These are phyloP conservation scores for Phytophthora pluvialis DNA, from an alignment of 352 stramenopile genomes.

Conservation along the genomic window DNA sequence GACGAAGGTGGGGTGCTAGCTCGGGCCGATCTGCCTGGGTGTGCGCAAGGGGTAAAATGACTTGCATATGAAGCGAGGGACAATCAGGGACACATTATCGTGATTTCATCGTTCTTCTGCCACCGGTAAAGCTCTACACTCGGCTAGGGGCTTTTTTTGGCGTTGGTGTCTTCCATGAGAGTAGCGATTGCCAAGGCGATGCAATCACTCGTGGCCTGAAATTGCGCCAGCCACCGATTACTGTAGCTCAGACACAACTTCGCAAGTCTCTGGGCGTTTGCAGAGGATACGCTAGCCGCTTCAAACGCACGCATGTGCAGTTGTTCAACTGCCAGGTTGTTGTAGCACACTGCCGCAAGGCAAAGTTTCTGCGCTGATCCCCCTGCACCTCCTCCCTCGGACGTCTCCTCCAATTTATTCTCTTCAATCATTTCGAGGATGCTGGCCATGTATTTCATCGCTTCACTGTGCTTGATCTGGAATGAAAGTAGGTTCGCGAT, in stretches of 20 bases:
- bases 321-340: conserved; percentile 94
- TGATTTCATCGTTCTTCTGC: conserved; percentile 15
- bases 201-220: conserved; percentile 89
- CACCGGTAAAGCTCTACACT: conserved; percentile 7
- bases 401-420: conserved; percentile 79
- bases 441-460: conserved; percentile 76
- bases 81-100: too few relatives aligned
- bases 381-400: conserved; percentile 29
- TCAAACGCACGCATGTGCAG: conserved; percentile 86
- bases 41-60: neutral
- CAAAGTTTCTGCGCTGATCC: conserved; percentile 91
- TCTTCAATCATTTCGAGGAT: conserved; percentile 92
- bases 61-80: neutral
- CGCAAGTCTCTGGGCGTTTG: conserved; percentile 90
- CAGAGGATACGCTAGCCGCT: conserved; percentile 69
- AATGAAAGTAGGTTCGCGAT: conserved; percentile 76
- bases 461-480: conserved; percentile 81
- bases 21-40: conserved; percentile 11
- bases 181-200: conserved; percentile 70
- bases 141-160: conserved; percentile 18
- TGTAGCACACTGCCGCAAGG: conserved; percentile 90
- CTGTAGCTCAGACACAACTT: conserved; percentile 92
- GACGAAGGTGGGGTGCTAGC: conserved; percentile 37
- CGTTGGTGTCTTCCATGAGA: conserved; percentile 68
- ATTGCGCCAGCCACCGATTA: conserved; percentile 90